A percentile compares a stretch with the other conserved stretches of the same genome.
phyloP scores from a whole-genome alignment of 345 rosid species.

The Gossypium bickii region DNA sequence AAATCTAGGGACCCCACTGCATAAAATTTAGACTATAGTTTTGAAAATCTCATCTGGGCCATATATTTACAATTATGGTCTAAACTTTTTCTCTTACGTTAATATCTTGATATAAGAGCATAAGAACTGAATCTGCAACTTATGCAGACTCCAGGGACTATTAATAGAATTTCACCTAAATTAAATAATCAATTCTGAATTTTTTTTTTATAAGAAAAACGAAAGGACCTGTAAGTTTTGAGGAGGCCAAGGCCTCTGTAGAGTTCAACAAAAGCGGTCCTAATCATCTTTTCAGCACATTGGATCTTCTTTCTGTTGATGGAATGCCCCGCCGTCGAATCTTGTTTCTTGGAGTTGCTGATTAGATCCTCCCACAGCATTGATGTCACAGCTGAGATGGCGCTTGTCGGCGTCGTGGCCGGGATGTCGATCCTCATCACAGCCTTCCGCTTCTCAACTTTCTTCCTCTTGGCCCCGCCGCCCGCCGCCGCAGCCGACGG shows the following conservation, averaged over 20 bases:
- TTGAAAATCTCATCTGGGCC: too few species aligned
- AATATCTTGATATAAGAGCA: too few species aligned
- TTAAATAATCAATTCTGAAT: too few species aligned
- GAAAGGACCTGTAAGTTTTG: constrained; percentile 62
- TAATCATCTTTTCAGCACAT: constrained; percentile 79
- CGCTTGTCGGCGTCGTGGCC: constrained; percentile 39
- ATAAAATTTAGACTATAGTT: too few species aligned
- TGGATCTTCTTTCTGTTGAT: constrained; percentile 67
- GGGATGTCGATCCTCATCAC: constrained; percentile 76
- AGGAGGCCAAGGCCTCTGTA: constrained; percentile 71
- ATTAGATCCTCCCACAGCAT: constrained; percentile 87
- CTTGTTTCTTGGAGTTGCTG: constrained; percentile 58
- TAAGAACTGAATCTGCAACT: too few species aligned
- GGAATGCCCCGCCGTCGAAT: constrained; percentile 43
- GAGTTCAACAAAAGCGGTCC: constrained; percentile 86
- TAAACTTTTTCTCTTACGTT: too few species aligned
- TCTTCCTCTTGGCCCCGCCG: constrained; percentile 49
- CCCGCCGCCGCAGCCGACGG: constrained; percentile 23
- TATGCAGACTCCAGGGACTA: too few species aligned
- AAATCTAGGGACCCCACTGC: too few species aligned
- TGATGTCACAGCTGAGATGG: constrained; percentile 60
- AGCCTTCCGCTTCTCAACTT: constrained; percentile 57
- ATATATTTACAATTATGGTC: too few species aligned
- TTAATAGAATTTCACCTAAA: too few species aligned
- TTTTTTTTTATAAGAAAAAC: neutral